A percentile compares a stretch with the other conserved stretches of the same genome.
phyloP scores from a whole-genome alignment of 768 basidiomycete species.

The Cubamyces lactineus region DNA sequence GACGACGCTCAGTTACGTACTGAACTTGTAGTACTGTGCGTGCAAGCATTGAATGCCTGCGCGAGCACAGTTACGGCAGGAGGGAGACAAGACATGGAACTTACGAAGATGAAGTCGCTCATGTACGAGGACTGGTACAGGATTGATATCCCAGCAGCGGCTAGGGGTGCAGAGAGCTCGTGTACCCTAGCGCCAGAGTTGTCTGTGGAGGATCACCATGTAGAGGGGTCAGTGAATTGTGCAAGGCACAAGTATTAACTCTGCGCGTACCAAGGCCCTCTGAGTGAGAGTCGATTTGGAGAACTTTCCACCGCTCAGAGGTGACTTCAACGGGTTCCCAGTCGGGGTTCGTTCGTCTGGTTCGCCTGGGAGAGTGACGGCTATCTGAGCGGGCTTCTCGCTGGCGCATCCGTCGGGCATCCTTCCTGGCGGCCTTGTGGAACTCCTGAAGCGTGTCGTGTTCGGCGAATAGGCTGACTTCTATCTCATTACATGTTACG shows the following conservation, averaged over 20 bases:
- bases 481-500: conserved; percentile 78
- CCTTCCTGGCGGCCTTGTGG: conserved; percentile 59
- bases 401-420: conserved; percentile 48
- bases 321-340: conserved; percentile 68
- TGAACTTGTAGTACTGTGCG: conserved; percentile 12
- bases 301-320: conserved; percentile 74
- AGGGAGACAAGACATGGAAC: conserved; percentile 30
- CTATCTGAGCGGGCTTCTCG: conserved; percentile 28
- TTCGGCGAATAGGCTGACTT: conserved; percentile 76
- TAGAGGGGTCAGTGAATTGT: not conserved
- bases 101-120: conserved; percentile 81
- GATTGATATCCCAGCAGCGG: conserved; percentile 78
- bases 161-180: conserved; percentile 76
- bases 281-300: conserved; percentile 82
- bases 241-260: not conserved
- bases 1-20: conserved; percentile 1
- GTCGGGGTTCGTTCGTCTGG: conserved; percentile 18
- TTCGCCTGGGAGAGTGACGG: conserved; percentile 5
- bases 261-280: conserved; percentile 58
- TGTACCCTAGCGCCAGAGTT: conserved; percentile 73
- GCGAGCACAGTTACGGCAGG: not conserved
- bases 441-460: conserved; percentile 60
- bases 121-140: conserved; percentile 83
- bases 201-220: conserved; percentile 41
- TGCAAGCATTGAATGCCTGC: not conserved